A percentile compares a stretch with the other conserved stretches of the same genome.
phyloP scores from a whole-genome alignment of 352 stramenopile species.

The Phytophthora parvispora region DNA sequence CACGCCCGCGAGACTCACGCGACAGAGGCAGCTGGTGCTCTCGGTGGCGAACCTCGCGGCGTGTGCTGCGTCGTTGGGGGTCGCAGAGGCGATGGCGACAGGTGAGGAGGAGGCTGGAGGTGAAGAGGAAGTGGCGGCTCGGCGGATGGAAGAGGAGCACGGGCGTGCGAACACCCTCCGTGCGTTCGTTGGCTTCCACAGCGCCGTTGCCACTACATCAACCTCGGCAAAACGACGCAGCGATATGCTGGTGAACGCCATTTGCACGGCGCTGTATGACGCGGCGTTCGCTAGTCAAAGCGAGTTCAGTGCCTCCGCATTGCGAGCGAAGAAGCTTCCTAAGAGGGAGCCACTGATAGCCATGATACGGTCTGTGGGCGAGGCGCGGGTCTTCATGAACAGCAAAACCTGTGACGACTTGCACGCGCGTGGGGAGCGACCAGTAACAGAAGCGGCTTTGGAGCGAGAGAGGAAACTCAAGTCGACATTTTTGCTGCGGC shows the following conservation, averaged over 20 bases:
- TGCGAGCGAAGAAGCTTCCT: constrained; percentile 29
- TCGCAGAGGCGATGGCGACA: constrained; percentile 21
- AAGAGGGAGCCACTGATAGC: constrained; percentile 58
- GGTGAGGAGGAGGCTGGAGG: constrained; percentile 10
- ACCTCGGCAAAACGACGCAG: constrained; percentile 27
- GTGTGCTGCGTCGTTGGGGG: constrained; percentile 48
- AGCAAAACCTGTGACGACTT: constrained; percentile 69
- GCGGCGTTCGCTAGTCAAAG: constrained; percentile 12
- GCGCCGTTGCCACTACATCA: constrained; percentile 54
- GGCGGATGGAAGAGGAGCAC: constrained; percentile 48
- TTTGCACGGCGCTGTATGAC: constrained; percentile 46
- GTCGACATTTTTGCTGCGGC: constrained; percentile 49
- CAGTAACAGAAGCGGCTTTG: constrained; percentile 20
- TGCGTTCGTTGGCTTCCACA: constrained; percentile 79
- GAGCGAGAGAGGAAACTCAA: constrained; percentile 22
- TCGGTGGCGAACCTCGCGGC: constrained; percentile 67
- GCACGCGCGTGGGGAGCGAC: constrained; percentile 61
- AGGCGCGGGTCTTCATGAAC: constrained; percentile 71
- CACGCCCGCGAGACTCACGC: constrained; percentile 63
- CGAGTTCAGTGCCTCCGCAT: constrained; percentile 4
- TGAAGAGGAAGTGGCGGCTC: constrained; percentile 13
- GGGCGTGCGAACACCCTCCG: constrained; percentile 69
- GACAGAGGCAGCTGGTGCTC: constrained; percentile 63
- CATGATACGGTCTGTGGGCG: constrained; percentile 48
- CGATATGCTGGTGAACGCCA: constrained; percentile 41